These are phyloP conservation scores for Annulohypoxylon moriforme DNA, from an alignment of 495 filamentous ascomycete species.

Conservation along the genomic window DNA sequence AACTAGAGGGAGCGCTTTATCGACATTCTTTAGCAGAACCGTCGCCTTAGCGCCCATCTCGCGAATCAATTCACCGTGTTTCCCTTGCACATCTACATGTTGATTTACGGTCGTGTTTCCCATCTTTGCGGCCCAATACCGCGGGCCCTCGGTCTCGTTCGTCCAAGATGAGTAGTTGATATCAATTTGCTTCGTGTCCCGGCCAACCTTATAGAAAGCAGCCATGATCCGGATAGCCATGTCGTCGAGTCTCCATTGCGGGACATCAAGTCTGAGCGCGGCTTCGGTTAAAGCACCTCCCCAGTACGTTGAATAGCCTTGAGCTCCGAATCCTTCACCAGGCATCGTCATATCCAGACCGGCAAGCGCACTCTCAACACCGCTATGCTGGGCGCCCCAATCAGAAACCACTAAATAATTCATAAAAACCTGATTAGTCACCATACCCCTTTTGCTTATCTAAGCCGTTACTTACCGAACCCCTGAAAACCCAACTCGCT, in stretches of 20 bases:
- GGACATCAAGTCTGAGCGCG: constrained; percentile 78
- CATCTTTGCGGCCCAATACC: constrained; percentile 67
- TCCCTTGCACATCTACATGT: constrained; percentile 63
- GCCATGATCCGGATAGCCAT: constrained; percentile 92
- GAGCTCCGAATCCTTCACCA: constrained; percentile 70
- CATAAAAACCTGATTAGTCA: not conserved
- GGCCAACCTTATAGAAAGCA: constrained; percentile 84
- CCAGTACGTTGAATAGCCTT: constrained; percentile 77
- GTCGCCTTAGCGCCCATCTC: constrained; percentile 67
- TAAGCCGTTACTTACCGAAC: constrained; percentile 67
- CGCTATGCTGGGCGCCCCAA: constrained; percentile 88
- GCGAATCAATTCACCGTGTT: constrained; percentile 63
- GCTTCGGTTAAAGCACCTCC: constrained; percentile 79
- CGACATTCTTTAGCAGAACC: constrained; percentile 72
- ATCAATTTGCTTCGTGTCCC: constrained; percentile 64
- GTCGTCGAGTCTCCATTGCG: constrained; percentile 84
- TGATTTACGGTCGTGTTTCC: constrained; percentile 75
- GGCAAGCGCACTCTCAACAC: constrained; percentile 80
- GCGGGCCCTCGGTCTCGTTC: constrained; percentile 74
- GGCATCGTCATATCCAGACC: constrained; percentile 97
- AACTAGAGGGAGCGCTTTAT: constrained; percentile 64
- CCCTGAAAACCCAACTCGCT: constrained; percentile 67
- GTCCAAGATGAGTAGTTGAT: constrained; percentile 93
- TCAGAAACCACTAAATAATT: constrained; percentile 74
- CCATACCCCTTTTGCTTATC: not conserved